Conservation (phyloP, 2,329 filamentous ascomycete species). For the Drechslerella dactyloides region DNA sequence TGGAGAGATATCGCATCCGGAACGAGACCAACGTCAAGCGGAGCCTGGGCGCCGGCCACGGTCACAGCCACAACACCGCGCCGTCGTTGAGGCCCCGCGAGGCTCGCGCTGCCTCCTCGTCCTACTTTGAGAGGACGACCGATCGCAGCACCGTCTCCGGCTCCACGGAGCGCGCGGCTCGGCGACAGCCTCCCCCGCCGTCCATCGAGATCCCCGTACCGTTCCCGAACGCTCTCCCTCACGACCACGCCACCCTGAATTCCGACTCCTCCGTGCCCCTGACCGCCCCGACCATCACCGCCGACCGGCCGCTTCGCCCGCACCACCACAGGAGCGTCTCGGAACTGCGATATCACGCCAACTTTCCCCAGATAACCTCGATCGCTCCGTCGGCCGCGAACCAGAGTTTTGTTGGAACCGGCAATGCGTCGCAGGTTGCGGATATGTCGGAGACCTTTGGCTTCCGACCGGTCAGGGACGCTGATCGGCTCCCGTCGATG, state of each 20-base stretch:
- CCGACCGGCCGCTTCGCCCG: constrained; percentile 42
- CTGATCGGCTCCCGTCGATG: constrained; percentile 84
- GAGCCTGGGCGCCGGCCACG: constrained; percentile 58
- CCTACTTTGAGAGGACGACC: constrained; percentile 57
- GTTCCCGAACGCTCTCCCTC: constrained; percentile 61
- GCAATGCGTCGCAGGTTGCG: constrained; percentile 67
- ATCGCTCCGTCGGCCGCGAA: constrained; percentile 64
- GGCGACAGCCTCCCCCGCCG: constrained; percentile 81
- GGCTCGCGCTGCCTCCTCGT: constrained; percentile 57
- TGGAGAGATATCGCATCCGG: constrained; percentile 88
- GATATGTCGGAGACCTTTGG: constrained; percentile 74
- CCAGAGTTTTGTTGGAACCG: constrained; percentile 64
- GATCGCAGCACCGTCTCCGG: constrained; percentile 61
- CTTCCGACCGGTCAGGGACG: constrained; percentile 77
- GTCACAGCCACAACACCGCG: constrained; percentile 56
- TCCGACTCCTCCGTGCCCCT: constrained; percentile 50
- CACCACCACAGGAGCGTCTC: constrained; percentile 57
- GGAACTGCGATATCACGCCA: constrained; percentile 60
- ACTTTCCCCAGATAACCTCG: constrained; percentile 67
- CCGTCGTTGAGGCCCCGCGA: constrained; percentile 57
- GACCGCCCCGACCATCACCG: constrained; percentile 36
- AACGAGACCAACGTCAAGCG: constrained; percentile 79
- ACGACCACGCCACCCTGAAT: constrained; percentile 57
- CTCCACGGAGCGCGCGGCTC: constrained; percentile 67
- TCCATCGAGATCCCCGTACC: constrained; percentile 77